A percentile compares a stretch with the other conserved stretches of the same genome.
Evolutionary conservation across 2,329 filamentous ascomycete species (phyloP).

Genomic region (Arthroderma sp.): DNA sequence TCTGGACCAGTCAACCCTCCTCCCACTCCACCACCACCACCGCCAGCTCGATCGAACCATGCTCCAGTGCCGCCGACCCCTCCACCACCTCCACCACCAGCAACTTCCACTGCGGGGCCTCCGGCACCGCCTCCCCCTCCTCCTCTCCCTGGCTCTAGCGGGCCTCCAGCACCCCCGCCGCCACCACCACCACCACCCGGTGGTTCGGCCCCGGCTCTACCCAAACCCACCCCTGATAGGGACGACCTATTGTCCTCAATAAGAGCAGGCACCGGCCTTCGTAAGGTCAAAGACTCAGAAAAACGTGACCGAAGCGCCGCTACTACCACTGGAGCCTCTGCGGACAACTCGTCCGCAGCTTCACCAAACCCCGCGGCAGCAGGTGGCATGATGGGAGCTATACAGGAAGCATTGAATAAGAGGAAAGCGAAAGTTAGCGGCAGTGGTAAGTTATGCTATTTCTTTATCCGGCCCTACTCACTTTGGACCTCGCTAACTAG

Average conservation of each 20-base stretch:
- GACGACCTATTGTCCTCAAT: conserved; percentile 36
- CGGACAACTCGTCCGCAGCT: conserved; percentile 48
- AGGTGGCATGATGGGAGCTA: conserved; percentile 65
- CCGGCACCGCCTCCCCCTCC: conserved; percentile 33
- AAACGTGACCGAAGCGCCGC: conserved; percentile 36
- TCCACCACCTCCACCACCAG: conserved; percentile 32
- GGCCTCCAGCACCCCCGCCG: conserved; percentile 29
- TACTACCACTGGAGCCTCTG: conserved; percentile 35
- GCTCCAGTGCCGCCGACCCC: conserved; percentile 22
- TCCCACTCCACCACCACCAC: conserved; percentile 28
- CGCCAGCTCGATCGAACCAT: conserved; percentile 22
- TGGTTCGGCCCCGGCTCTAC: conserved; percentile 32
- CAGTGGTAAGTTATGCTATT: conserved; percentile 58
- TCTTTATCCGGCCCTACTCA: conserved; percentile 1
- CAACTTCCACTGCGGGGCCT: conserved; percentile 19
- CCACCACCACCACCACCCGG: conserved; percentile 35
- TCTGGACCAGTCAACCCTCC: conserved; percentile 28
- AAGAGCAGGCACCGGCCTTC: conserved; percentile 37
- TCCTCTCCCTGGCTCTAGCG: conserved; percentile 18
- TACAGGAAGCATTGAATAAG: conserved; percentile 64
- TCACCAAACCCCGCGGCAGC: conserved; percentile 41
- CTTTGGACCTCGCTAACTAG: neutral
- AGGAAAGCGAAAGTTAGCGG: conserved; percentile 89
- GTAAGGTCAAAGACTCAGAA: conserved; percentile 34
- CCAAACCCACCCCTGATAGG: conserved; percentile 25